Percentiles rank a stretch among this genome's conserved stretches.
These are phyloP conservation scores for Saccharomyces hybrid DNA, from an alignment of 1,139 yeast genomes.

Conservation along the genomic window DNA sequence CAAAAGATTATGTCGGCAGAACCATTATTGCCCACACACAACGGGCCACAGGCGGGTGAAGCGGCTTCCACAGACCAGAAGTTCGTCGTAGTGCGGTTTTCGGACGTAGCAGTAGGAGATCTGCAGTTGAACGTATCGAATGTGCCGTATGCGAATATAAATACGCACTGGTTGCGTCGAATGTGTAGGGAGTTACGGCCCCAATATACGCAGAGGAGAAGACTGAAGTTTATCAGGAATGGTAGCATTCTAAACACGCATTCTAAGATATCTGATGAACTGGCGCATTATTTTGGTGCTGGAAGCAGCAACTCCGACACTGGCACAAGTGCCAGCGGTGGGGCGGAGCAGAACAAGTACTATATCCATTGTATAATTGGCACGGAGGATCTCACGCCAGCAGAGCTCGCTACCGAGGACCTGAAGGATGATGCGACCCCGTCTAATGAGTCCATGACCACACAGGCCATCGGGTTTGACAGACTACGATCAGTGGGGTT, in stretches of 20 bases:
- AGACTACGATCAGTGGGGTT: constrained; percentile 77
- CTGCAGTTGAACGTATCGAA: constrained; percentile 36
- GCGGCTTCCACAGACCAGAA: constrained; percentile 10
- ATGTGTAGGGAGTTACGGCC: constrained; percentile 37
- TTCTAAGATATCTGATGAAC: constrained; percentile 43
- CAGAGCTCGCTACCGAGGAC: constrained; percentile 59
- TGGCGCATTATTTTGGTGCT: constrained; percentile 17
- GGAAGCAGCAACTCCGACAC: constrained; percentile 4
- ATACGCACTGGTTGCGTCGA: constrained; percentile 39
- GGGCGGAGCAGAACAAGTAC: constrained; percentile 24
- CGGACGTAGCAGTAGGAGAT: constrained; percentile 41
- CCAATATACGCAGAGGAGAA: constrained; percentile 37
- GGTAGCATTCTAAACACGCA: constrained; percentile 63
- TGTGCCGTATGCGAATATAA: constrained; percentile 31
- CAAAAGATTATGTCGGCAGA: constrained; percentile 9
- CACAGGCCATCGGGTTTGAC: constrained; percentile 81
- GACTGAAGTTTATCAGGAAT: constrained; percentile 64
- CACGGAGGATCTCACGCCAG: constrained; percentile 45
- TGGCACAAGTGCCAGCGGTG: constrained; percentile 16
- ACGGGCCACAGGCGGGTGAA: constrained; percentile 1
- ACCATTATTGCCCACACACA: constrained; percentile 11
- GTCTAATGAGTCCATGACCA: constrained; percentile 39
- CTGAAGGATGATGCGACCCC: constrained; percentile 42
- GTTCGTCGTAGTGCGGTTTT: constrained; percentile 44
- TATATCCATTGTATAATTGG: constrained; percentile 82